A percentile compares a stretch with the other conserved stretches of the same genome.
Conservation (phyloP, 495 filamentous ascomycete genomes). For the Daldinia loculata region DNA sequence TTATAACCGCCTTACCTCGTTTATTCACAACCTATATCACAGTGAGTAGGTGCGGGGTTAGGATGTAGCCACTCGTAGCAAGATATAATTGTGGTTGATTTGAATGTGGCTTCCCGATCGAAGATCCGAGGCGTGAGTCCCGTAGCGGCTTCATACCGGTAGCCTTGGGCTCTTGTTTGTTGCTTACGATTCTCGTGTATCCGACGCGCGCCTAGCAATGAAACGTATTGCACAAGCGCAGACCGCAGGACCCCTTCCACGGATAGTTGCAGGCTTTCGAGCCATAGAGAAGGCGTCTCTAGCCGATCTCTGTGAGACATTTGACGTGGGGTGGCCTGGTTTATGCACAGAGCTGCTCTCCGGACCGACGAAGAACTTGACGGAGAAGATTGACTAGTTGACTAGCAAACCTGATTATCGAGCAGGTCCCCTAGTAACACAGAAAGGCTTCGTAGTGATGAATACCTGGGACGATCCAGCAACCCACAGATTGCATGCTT, state of each 20-base stretch:
- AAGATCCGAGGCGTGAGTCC: slow-evolving; percentile 30
- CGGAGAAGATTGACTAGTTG: slow-evolving; percentile 3
- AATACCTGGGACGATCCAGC: background rate
- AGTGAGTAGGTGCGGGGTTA: slow-evolving; percentile 7
- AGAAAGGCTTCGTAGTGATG: slow-evolving; percentile 11
- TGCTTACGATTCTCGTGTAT: slow-evolving; percentile 31
- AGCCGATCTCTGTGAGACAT: slow-evolving; percentile 40
- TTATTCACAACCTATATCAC: background rate
- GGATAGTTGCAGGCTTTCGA: slow-evolving; percentile 36
- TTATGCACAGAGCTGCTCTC: slow-evolving; percentile 30
- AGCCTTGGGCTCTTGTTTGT: slow-evolving; percentile 28
- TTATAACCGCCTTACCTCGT: slow-evolving; percentile 4
- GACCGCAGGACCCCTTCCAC: slow-evolving; percentile 23
- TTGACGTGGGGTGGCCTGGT: slow-evolving; percentile 30
- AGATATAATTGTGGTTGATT: slow-evolving; percentile 21
- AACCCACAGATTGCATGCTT: background rate
- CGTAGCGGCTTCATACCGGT: slow-evolving; percentile 8
- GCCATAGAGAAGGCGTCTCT: slow-evolving; percentile 36
- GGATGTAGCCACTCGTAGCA: background rate
- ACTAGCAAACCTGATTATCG: slow-evolving; percentile 31
- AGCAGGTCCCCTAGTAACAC: slow-evolving; percentile 21
- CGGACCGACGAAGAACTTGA: slow-evolving; percentile 19
- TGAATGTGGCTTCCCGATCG: slow-evolving; percentile 30
- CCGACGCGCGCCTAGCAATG: slow-evolving; percentile 33
- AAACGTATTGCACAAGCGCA: slow-evolving; percentile 30